Evolutionary conservation across 139 green algal genomes (phyloP).

Genomic region (Chlamydomonas sp.): DNA sequence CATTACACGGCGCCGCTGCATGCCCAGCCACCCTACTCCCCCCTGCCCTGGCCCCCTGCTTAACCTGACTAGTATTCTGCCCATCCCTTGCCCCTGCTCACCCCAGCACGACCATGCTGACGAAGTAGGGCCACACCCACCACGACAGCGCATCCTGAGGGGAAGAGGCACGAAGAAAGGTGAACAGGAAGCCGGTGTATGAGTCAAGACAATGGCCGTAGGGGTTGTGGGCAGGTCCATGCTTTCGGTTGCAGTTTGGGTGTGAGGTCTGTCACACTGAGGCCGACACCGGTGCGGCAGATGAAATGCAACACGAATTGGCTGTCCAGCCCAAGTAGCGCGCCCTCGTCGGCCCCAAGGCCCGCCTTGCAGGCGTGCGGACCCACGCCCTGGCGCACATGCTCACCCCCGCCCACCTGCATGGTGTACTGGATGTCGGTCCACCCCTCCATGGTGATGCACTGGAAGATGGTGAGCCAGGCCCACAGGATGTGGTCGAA

Average conservation of each 20-base stretch:
- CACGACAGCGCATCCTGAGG: slow-evolving; percentile 38
- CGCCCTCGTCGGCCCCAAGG: no score
- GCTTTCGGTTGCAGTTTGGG: no score
- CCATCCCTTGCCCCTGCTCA: not conserved
- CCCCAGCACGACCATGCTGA: slow-evolving; percentile 67
- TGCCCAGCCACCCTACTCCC: not conserved
- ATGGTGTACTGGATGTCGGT: slow-evolving; percentile 57
- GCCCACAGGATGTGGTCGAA: slow-evolving; percentile 73
- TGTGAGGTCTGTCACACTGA: no score
- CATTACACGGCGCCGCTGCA: no score
- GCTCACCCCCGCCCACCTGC: not conserved
- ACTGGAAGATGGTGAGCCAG: slow-evolving; percentile 69
- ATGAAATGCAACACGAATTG: no score
- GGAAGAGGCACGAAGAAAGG: no score
- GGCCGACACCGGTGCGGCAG: no score
- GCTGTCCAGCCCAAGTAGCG: no score
- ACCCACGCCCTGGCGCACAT: no score
- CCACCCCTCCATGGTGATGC: slow-evolving; percentile 60
- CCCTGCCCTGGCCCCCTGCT: not conserved
- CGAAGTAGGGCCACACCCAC: slow-evolving; percentile 62
- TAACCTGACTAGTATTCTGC: not conserved
- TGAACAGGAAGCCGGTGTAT: no score
- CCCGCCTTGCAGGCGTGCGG: not conserved
- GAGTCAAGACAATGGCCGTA: no score
- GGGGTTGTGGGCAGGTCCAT: no score